A percentile compares a stretch with the other conserved stretches of the same genome.
Conservation (phyloP, 257 asterid species). For the Capsicum chinense region DNA sequence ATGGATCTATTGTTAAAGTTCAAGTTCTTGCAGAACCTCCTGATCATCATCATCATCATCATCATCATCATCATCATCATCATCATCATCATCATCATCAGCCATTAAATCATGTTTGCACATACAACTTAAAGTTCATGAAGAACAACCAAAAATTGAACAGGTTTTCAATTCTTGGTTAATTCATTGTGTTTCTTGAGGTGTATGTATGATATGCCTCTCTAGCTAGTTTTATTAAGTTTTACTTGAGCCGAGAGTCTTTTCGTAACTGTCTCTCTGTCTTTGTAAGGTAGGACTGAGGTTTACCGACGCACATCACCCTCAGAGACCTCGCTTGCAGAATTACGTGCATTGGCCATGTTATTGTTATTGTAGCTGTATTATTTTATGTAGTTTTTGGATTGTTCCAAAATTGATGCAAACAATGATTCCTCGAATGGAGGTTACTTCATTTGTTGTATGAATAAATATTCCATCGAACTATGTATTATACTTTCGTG, state of each 20-base stretch:
- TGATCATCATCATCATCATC: not conserved
- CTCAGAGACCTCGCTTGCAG: too few species aligned
- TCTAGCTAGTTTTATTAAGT: not conserved
- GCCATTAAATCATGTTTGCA: not conserved
- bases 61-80: too few species aligned
- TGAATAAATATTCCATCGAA: conserved; percentile 1
- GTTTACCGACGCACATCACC: too few species aligned
- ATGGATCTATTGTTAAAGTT: conserved; percentile 46
- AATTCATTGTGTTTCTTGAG: not conserved
- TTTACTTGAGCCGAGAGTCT: not conserved
- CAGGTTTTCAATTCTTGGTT: conserved; percentile 15
- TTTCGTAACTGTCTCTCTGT: not conserved
- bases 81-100: too few species aligned
- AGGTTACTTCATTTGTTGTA: conserved; percentile 1
- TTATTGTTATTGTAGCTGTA: not conserved
- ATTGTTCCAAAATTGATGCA: not conserved
- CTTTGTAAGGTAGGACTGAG: not conserved
- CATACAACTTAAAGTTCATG: conserved; percentile 9
- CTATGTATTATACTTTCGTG: not conserved
- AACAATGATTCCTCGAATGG: not conserved
- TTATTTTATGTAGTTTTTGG: not conserved
- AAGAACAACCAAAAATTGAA: not conserved
- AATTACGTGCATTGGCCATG: not conserved
- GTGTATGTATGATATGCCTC: not conserved
- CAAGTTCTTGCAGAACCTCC: conserved; percentile 40